Conservation (phyloP, 345 rosid species). For the Laguncularia racemosa region DNA sequence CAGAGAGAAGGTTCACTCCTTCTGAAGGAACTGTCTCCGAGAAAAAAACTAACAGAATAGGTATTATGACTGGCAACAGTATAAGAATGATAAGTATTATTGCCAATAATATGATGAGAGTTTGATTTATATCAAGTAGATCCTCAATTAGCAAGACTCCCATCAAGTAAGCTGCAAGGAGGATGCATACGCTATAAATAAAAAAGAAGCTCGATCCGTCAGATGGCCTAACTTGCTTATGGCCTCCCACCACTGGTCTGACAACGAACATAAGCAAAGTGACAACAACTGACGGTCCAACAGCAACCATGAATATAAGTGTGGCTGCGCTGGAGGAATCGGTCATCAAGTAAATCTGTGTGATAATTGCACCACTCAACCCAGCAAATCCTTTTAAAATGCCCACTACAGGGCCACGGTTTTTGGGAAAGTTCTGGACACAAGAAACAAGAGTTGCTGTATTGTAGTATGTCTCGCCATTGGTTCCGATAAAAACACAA, state of each 20-base stretch:
- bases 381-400: conserved; percentile 89
- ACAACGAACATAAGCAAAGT: conserved; percentile 53
- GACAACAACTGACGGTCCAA: conserved; percentile 62
- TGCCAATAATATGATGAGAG: conserved; percentile 26
- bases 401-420: conserved; percentile 79
- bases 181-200: conserved; percentile 48
- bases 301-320: conserved; percentile 65
- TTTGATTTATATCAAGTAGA: conserved; percentile 40
- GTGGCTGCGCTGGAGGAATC: conserved; percentile 51
- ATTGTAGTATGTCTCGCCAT: conserved; percentile 88
- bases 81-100: conserved; percentile 41
- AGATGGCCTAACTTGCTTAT: conserved; percentile 35
- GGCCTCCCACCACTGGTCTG: conserved; percentile 69
- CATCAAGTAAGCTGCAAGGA: conserved; percentile 61
- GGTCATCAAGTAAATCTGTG: conserved; percentile 62
- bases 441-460: conserved; percentile 75
- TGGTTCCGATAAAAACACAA: conserved; percentile 70
- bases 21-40: conserved; percentile 7
- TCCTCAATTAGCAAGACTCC: conserved; percentile 63
- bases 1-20: conserved; percentile 27
- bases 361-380: conserved; percentile 83
- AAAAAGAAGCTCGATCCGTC: conserved; percentile 42
- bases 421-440: conserved; percentile 80
- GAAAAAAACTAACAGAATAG: conserved; percentile 33
- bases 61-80: conserved; percentile 50